Conservation (phyloP, 1,284 basidiomycete species). For the Sporisorium iseilematis-ciliati region DNA sequence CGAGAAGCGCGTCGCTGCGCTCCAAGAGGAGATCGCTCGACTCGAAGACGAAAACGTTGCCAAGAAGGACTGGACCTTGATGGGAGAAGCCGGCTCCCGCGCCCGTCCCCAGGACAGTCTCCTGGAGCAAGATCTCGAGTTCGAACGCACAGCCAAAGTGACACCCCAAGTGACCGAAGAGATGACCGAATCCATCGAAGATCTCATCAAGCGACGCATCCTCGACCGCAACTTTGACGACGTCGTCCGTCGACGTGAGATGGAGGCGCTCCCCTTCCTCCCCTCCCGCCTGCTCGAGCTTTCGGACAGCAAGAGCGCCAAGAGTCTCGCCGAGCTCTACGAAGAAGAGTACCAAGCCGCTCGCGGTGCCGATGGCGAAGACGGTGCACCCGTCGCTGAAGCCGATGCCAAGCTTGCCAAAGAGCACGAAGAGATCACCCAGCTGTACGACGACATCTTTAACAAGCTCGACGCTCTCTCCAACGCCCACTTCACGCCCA, state of each 20-base stretch:
- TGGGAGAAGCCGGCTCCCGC: conserved; percentile 88
- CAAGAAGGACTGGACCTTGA: conserved; percentile 86
- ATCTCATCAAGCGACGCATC: conserved; percentile 90
- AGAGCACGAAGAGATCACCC: conserved; percentile 88
- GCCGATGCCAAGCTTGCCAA: conserved; percentile 88
- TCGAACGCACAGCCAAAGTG: conserved; percentile 86
- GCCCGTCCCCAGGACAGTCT: conserved; percentile 90
- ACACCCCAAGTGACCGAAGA: conserved; percentile 93
- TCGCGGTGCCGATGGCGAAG: conserved; percentile 70
- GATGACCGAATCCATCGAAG: conserved; percentile 84
- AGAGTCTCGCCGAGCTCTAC: conserved; percentile 95
- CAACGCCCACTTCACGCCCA: conserved; percentile 95
- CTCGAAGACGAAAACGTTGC: conserved; percentile 74
- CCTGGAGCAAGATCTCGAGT: conserved; percentile 93
- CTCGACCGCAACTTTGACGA: conserved; percentile 89
- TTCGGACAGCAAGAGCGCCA: conserved; percentile 77
- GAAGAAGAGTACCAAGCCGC: conserved; percentile 88
- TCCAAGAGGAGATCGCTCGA: conserved; percentile 73
- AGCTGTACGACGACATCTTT: conserved; percentile 86
- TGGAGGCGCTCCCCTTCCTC: conserved; percentile 81
- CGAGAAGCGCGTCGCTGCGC: conserved; percentile 72
- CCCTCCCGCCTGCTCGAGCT: conserved; percentile 90
- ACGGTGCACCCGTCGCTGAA: conserved; percentile 76
- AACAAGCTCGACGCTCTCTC: conserved; percentile 91
- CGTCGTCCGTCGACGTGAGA: conserved; percentile 82